Evolutionary conservation across 805 yeast species (phyloP).

Genomic region (Metschnikowia henanensis): DNA sequence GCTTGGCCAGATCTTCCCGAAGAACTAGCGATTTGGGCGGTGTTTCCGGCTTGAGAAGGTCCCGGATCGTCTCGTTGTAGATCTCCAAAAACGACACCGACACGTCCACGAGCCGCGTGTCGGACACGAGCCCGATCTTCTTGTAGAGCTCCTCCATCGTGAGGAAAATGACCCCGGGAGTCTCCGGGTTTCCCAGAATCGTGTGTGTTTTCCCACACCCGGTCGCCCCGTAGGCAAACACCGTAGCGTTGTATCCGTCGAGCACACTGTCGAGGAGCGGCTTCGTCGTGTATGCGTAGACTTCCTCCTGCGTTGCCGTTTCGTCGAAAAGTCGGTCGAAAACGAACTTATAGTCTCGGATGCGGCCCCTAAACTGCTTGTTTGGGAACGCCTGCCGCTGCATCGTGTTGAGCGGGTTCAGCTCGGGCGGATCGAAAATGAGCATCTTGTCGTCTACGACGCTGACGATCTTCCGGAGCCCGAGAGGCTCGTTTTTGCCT

Average conservation of each 20-base stretch:
- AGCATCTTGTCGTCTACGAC: slow-evolving; percentile 86
- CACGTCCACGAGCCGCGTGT: slow-evolving; percentile 57
- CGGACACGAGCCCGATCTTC: slow-evolving; percentile 54
- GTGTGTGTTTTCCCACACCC: slow-evolving; percentile 98
- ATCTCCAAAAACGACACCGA: slow-evolving; percentile 79
- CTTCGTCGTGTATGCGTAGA: slow-evolving; percentile 63
- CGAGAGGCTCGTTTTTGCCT: slow-evolving; percentile 36
- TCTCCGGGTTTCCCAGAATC: slow-evolving; percentile 67
- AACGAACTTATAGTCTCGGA: slow-evolving; percentile 74
- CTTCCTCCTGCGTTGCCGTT: slow-evolving; percentile 60
- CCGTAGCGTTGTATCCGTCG: slow-evolving; percentile 88
- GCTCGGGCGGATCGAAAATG: slow-evolving; percentile 81
- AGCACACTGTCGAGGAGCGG: slow-evolving; percentile 73
- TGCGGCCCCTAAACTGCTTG: slow-evolving; percentile 42
- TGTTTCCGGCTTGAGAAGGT: slow-evolving; percentile 63
- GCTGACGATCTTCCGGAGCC: slow-evolving; percentile 67
- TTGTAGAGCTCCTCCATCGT: slow-evolving; percentile 76
- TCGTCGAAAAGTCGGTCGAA: slow-evolving; percentile 81
- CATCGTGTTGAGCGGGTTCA: slow-evolving; percentile 57
- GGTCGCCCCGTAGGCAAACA: slow-evolving; percentile 96
- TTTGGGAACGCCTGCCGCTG: slow-evolving; percentile 45
- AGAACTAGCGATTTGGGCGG: slow-evolving; percentile 50
- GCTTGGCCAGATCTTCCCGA: slow-evolving; percentile 67
- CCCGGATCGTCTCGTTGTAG: slow-evolving; percentile 87
- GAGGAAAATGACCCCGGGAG: slow-evolving; percentile 78